These are phyloP conservation scores for Eimeria falciformis DNA, from an alignment of 169 alveolate genomes.

Conservation along the genomic window DNA sequence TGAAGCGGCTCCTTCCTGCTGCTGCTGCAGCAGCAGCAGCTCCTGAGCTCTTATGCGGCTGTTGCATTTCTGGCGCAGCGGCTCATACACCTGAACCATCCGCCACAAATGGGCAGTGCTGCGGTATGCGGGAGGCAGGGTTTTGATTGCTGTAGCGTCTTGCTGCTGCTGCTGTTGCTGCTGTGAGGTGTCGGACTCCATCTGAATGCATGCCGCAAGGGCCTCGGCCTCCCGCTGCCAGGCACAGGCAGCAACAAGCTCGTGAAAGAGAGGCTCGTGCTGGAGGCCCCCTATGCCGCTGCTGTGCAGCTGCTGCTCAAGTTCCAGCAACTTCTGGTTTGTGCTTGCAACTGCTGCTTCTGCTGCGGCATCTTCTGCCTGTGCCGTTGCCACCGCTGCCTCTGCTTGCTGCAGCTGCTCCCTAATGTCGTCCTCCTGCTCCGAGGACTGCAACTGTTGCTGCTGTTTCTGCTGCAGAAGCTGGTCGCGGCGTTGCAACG, in stretches of 20 bases:
- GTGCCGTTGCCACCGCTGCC: constrained; percentile 29
- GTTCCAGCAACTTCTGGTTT: constrained; percentile 63
- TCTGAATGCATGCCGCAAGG: constrained; percentile 51
- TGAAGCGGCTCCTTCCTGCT: neutral
- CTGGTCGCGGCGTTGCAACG: constrained; percentile 53
- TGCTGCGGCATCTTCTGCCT: constrained; percentile 38
- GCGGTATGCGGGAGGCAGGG: constrained; percentile 58
- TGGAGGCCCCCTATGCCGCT: constrained; percentile 68
- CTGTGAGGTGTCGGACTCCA: constrained; percentile 5
- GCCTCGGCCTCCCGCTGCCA: constrained; percentile 75
- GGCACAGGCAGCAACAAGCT: constrained; percentile 68
- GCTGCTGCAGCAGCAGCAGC: constrained; percentile 33
- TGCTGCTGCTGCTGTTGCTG: constrained; percentile 54
- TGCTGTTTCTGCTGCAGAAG: constrained; percentile 44
- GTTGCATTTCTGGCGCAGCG: constrained; percentile 68
- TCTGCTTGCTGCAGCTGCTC: constrained; percentile 24
- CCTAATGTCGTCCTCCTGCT: neutral
- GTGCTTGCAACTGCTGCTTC: constrained; percentile 59
- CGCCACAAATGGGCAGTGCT: constrained; percentile 71
- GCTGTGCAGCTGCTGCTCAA: constrained; percentile 72
- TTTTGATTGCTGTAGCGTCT: neutral
- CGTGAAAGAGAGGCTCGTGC: constrained; percentile 61
- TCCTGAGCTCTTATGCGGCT: constrained; percentile 58
- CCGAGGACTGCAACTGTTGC: constrained; percentile 8
- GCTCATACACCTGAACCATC: constrained; percentile 57